A percentile compares a stretch with the other conserved stretches of the same genome.
phyloP scores from a whole-genome alignment of 139 green algal species.

The Chlamydomonas asymmetrica region DNA sequence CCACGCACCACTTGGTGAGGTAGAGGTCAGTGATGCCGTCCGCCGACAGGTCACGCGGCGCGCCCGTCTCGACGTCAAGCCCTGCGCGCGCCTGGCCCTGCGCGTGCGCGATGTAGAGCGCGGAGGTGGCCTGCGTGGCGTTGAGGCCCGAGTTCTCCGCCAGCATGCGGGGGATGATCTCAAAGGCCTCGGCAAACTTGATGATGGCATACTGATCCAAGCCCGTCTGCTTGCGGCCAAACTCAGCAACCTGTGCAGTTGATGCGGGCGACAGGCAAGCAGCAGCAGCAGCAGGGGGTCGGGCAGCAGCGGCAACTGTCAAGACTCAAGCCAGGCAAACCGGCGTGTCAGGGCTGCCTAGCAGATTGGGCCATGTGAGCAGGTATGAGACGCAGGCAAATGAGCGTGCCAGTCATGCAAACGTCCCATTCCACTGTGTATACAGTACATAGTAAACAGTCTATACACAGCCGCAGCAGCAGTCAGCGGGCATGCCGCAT shows the following conservation, averaged over 20 bases:
- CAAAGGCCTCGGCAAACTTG: slow-evolving; percentile 92
- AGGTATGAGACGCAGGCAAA: too few species aligned
- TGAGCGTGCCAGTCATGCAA: too few species aligned
- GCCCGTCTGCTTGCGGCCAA: slow-evolving; percentile 83
- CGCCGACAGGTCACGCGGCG: slow-evolving; percentile 65
- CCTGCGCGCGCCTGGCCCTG: slow-evolving; percentile 63
- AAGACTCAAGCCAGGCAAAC: too few species aligned
- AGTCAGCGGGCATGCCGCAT: too few species aligned
- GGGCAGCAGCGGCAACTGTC: not conserved
- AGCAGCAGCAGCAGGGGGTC: not conserved
- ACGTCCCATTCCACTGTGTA: too few species aligned
- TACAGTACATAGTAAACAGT: too few species aligned
- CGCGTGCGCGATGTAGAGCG: slow-evolving; percentile 88
- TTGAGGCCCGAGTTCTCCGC: slow-evolving; percentile 87
- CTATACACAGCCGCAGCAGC: too few species aligned
- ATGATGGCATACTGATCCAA: slow-evolving; percentile 95
- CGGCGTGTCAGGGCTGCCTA: too few species aligned
- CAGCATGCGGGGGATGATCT: slow-evolving; percentile 87
- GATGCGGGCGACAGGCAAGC: not conserved
- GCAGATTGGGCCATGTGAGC: too few species aligned
- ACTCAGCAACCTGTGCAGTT: slow-evolving; percentile 46
- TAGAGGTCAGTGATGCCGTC: slow-evolving; percentile 79
- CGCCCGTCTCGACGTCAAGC: slow-evolving; percentile 83
- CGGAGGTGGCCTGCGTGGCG: slow-evolving; percentile 69
- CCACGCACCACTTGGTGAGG: slow-evolving; percentile 89